These are phyloP conservation scores for Mariannaea elegans DNA, from an alignment of 2,329 filamentous ascomycete species.

Conservation along the genomic window DNA sequence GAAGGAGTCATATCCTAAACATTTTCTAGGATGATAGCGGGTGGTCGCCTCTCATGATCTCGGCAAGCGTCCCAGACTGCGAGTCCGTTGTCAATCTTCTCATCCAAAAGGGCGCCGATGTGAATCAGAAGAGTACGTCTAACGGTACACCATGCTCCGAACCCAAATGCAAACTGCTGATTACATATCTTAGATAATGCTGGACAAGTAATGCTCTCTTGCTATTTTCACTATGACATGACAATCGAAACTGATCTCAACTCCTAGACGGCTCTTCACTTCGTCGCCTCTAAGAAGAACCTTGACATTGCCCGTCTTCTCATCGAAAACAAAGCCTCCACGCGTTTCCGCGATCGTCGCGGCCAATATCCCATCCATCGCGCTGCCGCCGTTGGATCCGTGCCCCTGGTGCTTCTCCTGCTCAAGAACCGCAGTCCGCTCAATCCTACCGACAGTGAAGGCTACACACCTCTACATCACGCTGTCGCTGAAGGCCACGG, in stretches of 20 bases:
- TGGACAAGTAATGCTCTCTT: slow-evolving; percentile 72
- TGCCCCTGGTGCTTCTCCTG: slow-evolving; percentile 85
- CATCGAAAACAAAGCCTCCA: slow-evolving; percentile 78
- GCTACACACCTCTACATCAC: slow-evolving; percentile 91
- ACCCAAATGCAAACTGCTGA: background rate
- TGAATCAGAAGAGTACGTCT: slow-evolving; percentile 73
- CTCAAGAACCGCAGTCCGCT: slow-evolving; percentile 81
- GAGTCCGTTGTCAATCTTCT: slow-evolving; percentile 75
- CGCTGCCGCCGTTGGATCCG: slow-evolving; percentile 87
- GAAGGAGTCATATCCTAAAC: background rate
- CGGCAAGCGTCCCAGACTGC: slow-evolving; percentile 76
- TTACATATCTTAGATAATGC: slow-evolving; percentile 60
- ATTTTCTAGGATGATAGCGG: slow-evolving; percentile 73
- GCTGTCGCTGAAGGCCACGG: slow-evolving; percentile 79
- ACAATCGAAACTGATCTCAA: background rate
- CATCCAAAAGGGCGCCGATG: slow-evolving; percentile 74
- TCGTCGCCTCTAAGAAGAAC: slow-evolving; percentile 89
- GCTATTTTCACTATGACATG: background rate
- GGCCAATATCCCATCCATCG: slow-evolving; percentile 93
- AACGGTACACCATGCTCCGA: slow-evolving; percentile 15
- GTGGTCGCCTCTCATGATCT: slow-evolving; percentile 88
- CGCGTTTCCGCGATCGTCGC: slow-evolving; percentile 82
- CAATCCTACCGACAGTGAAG: slow-evolving; percentile 82
- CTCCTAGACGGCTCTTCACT: slow-evolving; percentile 83
- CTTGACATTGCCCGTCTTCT: slow-evolving; percentile 82